A percentile compares a stretch with the other conserved stretches of the same genome.
Conservation (phyloP, 2,329 filamentous ascomycete species). For the Chaetomium strumarium region DNA sequence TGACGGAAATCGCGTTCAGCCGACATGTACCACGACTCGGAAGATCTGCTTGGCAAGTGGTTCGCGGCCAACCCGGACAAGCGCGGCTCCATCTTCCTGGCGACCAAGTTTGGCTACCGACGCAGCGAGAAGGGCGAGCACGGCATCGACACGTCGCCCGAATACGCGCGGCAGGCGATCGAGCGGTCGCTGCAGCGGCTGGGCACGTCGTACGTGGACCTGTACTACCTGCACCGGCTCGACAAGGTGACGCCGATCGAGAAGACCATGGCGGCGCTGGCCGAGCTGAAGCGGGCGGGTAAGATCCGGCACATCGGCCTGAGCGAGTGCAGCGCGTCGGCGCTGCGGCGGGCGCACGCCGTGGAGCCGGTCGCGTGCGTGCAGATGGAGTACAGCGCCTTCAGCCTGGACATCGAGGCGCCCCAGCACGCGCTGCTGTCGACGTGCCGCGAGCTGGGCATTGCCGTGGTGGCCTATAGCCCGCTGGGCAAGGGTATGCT, state of each 20-base stretch:
- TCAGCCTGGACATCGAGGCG: constrained; percentile 50
- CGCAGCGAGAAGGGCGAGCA: no score
- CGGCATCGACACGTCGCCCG: neutral
- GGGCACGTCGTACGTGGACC: constrained; percentile 10
- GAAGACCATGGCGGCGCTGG: constrained; percentile 46
- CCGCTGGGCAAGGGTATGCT: constrained; percentile 54
- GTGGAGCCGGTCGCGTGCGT: constrained; percentile 43
- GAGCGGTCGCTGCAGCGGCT: constrained; percentile 7
- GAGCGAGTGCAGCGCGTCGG: constrained; percentile 37
- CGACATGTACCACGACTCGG: no score
- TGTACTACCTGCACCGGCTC: constrained; percentile 13
- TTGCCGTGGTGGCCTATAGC: constrained; percentile 43
- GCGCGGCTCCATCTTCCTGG: no score
- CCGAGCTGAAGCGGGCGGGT: constrained; percentile 33
- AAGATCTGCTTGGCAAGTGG: no score
- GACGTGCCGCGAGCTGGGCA: constrained; percentile 42
- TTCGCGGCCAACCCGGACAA: no score
- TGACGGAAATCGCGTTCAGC: no score
- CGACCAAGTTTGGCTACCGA: no score
- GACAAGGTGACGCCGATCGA: constrained; percentile 42
- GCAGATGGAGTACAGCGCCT: constrained; percentile 46
- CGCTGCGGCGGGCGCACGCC: constrained; percentile 44
- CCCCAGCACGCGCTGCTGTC: constrained; percentile 39
- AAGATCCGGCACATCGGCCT: constrained; percentile 53
- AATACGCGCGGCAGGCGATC: neutral